Base-by-base conservation (phyloP, 2,329 filamentous ascomycete species). In the Podosphaera aphanis region DNA sequence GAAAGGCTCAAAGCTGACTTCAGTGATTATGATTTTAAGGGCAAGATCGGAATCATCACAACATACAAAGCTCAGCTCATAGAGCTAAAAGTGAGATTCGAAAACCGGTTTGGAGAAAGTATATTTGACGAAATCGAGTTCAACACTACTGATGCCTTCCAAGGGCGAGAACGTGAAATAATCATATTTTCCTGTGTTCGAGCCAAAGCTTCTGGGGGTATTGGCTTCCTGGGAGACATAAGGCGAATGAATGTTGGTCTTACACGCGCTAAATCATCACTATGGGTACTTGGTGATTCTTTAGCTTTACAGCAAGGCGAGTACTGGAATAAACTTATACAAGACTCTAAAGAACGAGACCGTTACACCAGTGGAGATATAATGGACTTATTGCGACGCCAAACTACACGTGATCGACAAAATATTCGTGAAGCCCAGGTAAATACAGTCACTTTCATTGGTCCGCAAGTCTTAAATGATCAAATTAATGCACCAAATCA, bases 121-220 rank as follows among this genome's bases (percentile, higher is more conserved):
- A 85, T 98, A 52, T 70, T 77, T 20, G 77, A 81, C 27, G 71
- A 72, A 18, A 80, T 98, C 52, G 92, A 98, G 53, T 98, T 98
- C 71, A 98, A 98, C 61, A 98, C 90, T 0, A 98, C 90, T 0
- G 90, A 98, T 63, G 92, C 90, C 16, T 98, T 94, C 61, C 85
- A 98, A 61, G 90, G 90, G 50, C 77, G 92, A 53, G 90, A 98
- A 62, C 90, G 85, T 57, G 90, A 98, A 59, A 79, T 98, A 51
- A 95, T 98, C 61, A 95, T 98, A 51, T 98, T 98, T 66, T 95
- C 90, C 36, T 98, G 92, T 61, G 90, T 98, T 49, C 79, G 90
- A 64, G 88, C 90, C 19, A 88, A 81, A 25, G 74, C 83, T n/a
- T 82, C 79, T 6, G 81, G 82, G n/a, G 85, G 88, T 56, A 93